Percentiles rank a stretch among this genome's conserved stretches.
These are phyloP conservation scores for Umbelopsis sp. DNA, from an alignment of 192 early-diverging fungal species.

Conservation along the genomic window DNA sequence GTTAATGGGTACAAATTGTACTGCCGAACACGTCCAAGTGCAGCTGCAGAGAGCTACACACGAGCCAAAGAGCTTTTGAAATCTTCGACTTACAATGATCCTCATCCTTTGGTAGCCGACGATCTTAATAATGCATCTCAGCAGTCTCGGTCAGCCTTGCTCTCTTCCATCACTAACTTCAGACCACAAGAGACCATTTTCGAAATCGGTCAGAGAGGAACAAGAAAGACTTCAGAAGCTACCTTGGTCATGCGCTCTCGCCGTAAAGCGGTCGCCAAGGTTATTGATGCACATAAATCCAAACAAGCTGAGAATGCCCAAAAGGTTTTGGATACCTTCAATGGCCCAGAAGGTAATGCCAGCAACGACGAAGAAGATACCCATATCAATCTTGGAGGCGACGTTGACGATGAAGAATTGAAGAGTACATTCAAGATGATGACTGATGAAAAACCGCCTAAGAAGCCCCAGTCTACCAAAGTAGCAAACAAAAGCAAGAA, in stretches of 20 bases:
- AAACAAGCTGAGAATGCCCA: constrained; percentile 16
- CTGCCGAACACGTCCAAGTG: constrained; percentile 75
- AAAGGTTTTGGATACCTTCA: neutral
- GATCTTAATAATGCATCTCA: constrained; percentile 42
- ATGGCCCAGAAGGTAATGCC: neutral
- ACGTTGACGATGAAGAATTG: constrained; percentile 36
- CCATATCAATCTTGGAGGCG: constrained; percentile 24
- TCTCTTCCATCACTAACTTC: constrained; percentile 78
- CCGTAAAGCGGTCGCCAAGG: constrained; percentile 48
- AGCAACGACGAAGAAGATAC: constrained; percentile 3
- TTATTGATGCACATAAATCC: constrained; percentile 35
- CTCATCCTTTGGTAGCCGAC: constrained; percentile 78
- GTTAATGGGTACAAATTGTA: constrained; percentile 89
- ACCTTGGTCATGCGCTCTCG: constrained; percentile 70
- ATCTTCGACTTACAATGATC: constrained; percentile 59
- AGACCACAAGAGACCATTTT: constrained; percentile 87
- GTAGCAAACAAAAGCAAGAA: constrained; percentile 20
- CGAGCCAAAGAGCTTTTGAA: constrained; percentile 83
- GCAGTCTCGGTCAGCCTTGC: constrained; percentile 65
- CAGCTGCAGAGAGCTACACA: constrained; percentile 83
- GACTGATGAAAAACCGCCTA: constrained; percentile 18
- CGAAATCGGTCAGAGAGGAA: constrained; percentile 87
- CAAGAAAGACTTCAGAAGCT: constrained; percentile 69
- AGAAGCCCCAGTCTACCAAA: constrained; percentile 40
- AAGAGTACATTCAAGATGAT: constrained; percentile 31